phyloP scores from a whole-genome alignment of 1,284 basidiomycete genomes.

The Puccinia coronata region DNA sequence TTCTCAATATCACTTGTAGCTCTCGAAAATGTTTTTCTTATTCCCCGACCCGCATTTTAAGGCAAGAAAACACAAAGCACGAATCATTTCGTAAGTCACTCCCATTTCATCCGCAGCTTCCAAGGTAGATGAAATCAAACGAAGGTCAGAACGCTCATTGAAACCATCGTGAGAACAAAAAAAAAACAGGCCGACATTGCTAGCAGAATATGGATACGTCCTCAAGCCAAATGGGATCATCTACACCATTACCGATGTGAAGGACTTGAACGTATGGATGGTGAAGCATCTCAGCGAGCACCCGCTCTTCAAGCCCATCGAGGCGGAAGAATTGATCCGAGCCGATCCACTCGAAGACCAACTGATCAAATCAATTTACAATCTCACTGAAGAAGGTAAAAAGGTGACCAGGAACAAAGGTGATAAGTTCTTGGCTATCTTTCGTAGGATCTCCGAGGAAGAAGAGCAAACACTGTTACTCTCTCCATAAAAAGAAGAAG shows the following conservation, averaged over 20 bases:
- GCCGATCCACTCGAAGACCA: conserved; percentile 63
- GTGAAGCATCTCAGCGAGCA: conserved; percentile 78
- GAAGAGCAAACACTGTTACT: conserved; percentile 32
- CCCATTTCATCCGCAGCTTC: conserved; percentile 50
- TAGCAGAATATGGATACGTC: conserved; percentile 89
- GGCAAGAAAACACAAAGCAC: conserved; percentile 92
- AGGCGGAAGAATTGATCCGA: conserved; percentile 70
- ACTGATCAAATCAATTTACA: conserved; percentile 77
- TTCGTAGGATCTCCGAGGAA: conserved; percentile 60
- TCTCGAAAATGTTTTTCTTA: conserved; percentile 92
- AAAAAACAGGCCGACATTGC: conserved; percentile 68
- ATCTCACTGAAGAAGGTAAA: conserved; percentile 90
- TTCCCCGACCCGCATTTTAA: conserved; percentile 99
- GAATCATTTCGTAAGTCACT: conserved; percentile 74
- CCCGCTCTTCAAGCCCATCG: conserved; percentile 80
- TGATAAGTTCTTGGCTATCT: conserved; percentile 84
- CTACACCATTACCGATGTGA: conserved; percentile 97
- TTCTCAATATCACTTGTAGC: conserved; percentile 54
- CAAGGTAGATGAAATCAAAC: neutral
- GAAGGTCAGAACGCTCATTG: neutral
- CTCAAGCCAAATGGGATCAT: conserved; percentile 86
- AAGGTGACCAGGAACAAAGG: conserved; percentile 92
- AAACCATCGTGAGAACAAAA: neutral
- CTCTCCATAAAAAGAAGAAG: too few species aligned
- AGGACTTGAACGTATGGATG: conserved; percentile 96